Percentiles rank a stretch among this genome's conserved stretches.
These are phyloP conservation scores for Lipomyces chichibuensis DNA, from an alignment of 805 yeast species.

Conservation along the genomic window DNA sequence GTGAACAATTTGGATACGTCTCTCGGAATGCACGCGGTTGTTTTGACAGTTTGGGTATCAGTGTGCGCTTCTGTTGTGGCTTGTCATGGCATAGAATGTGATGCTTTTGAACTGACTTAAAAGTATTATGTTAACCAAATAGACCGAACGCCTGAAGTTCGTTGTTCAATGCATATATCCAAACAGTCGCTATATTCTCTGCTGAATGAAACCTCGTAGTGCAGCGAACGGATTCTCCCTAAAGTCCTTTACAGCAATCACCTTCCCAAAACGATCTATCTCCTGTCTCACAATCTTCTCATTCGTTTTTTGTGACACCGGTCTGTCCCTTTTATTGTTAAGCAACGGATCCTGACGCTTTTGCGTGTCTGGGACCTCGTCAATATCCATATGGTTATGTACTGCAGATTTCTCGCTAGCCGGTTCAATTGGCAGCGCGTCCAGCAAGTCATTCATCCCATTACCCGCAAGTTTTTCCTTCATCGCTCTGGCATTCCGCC, in stretches of 20 bases:
- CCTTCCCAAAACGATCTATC: constrained; percentile 58
- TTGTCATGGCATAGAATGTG: background rate
- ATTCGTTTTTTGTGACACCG: constrained; percentile 25
- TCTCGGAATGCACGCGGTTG: background rate
- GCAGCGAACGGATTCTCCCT: constrained; percentile 66
- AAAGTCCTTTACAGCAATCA: constrained; percentile 59
- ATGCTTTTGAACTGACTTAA: background rate
- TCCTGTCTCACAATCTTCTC: constrained; percentile 61
- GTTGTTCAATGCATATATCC: background rate
- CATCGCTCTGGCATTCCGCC: constrained; percentile 12
- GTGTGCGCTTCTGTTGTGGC: background rate
- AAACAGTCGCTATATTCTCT: constrained; percentile 31
- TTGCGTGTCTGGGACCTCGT: background rate
- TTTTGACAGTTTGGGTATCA: background rate
- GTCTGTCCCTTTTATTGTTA: constrained; percentile 14
- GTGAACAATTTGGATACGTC: background rate
- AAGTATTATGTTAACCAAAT: background rate
- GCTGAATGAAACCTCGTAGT: constrained; percentile 60
- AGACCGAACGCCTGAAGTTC: background rate
- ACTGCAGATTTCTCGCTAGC: background rate
- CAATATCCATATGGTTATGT: constrained; percentile 13
- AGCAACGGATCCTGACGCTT: constrained; percentile 4
- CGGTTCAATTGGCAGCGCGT: constrained; percentile 20
- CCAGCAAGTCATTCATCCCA: constrained; percentile 21
- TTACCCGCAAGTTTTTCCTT: constrained; percentile 29